Conservation (phyloP, 495 filamentous ascomycete species). For the Bacidia rubella region DNA sequence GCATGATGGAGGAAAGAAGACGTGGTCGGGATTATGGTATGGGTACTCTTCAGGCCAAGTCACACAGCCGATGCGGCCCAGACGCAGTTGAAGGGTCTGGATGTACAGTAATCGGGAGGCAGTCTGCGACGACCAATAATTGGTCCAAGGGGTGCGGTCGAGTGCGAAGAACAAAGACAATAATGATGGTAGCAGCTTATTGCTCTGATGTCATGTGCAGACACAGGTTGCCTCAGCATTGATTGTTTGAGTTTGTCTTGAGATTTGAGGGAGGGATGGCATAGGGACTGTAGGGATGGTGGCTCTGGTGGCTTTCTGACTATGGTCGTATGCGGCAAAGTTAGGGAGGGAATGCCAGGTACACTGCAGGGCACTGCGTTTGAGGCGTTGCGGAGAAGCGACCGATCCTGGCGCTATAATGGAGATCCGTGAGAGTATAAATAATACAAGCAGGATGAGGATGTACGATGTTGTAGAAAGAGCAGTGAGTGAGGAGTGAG, state of each 20-base stretch:
- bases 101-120: neutral
- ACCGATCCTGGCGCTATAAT: neutral
- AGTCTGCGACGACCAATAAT: neutral
- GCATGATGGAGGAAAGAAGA: slow-evolving; percentile 30
- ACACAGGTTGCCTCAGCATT: neutral
- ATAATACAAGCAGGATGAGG: too few relatives aligned
- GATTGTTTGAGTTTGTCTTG: neutral
- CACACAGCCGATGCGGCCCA: slow-evolving; percentile 8
- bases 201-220: neutral
- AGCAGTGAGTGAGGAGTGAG: neutral
- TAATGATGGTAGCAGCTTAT: too few relatives aligned
- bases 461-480: too few relatives aligned
- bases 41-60: neutral
- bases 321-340: neutral
- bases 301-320: neutral
- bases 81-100: neutral
- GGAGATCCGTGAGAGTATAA: too few relatives aligned
- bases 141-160: too few relatives aligned
- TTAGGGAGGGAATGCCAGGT: neutral
- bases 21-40: neutral
- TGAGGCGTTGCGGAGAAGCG: neutral
- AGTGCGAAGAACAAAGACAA: too few relatives aligned
- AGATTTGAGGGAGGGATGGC: neutral
- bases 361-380: neutral
- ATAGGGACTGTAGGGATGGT: neutral